Percentiles rank a stretch among this genome's conserved stretches.
Evolutionary conservation across 257 asterid species (phyloP).

Genomic region (Ophiorrhiza pumila): DNA sequence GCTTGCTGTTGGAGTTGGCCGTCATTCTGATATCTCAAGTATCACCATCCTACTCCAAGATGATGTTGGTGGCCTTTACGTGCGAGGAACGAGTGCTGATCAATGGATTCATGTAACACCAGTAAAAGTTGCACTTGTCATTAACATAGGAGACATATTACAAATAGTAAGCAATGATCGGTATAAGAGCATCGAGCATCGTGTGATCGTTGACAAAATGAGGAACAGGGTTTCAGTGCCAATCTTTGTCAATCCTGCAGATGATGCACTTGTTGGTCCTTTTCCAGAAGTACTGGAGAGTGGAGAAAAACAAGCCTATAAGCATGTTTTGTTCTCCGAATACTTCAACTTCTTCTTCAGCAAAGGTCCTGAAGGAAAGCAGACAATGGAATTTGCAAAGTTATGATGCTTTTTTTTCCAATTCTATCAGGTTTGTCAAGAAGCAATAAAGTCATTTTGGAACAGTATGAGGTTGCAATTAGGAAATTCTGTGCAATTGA

Average conservation of each 20-base stretch:
- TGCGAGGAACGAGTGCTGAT: constrained; percentile 26
- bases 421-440: background rate
- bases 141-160: constrained; percentile 44
- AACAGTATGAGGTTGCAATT: too few relatives aligned
- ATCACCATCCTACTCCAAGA: constrained; percentile 57
- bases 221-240: constrained; percentile 50
- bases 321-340: constrained; percentile 36
- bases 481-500: too few relatives aligned
- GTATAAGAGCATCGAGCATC: constrained; percentile 59
- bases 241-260: constrained; percentile 38
- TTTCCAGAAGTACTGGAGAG: constrained; percentile 34
- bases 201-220: constrained; percentile 30
- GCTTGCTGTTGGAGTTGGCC: constrained; percentile 48
- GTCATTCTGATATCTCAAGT: constrained; percentile 50
- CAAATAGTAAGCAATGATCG: constrained; percentile 53
- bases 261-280: constrained; percentile 43
- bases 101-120: constrained; percentile 49
- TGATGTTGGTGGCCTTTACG: constrained; percentile 53
- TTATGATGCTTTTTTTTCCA: constrained; percentile 24
- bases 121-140: constrained; percentile 41
- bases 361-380: constrained; percentile 53
- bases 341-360: constrained; percentile 52
- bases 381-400: constrained; percentile 41
- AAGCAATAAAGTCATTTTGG: background rate
- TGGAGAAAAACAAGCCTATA: constrained; percentile 43